Base-by-base conservation (phyloP, 306 rosid genomes). In the Cercis canadensis region DNA sequence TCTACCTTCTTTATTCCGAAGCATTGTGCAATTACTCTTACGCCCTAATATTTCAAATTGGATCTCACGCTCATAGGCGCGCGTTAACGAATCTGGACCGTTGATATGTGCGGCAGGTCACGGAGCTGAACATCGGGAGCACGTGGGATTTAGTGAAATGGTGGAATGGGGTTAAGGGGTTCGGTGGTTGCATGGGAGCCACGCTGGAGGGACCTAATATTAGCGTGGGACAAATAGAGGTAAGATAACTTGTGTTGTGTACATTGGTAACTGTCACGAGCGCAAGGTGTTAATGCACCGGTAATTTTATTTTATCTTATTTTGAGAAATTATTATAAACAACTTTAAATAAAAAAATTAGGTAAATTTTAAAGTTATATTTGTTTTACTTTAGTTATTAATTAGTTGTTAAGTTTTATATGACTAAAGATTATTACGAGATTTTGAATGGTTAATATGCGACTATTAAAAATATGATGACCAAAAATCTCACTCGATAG, bases 1-100 rank as follows among this genome's bases (percentile, higher is more conserved):
- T 59, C 73, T 50, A 16, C 65, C 72, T 75, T 80, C 84, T 82
- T 87, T 87, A 86, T 81, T 79, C 83, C 55, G 14, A 86, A 82
- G 87, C 81, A 83, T 84, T 1, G 0, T 0, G 5, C 69, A 86
- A 70, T 79, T 58, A 79, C 81, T 19, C 7, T 57, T 47, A 15
- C 4, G 11, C 32, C 82, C 80, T 57, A n/a, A 17, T 0, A 0
- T 0, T 11, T 16, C 9, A 0, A 10, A 0, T 6, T 40, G 1
- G 1, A 6, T 0, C n/a, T 40, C 60, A 88, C 82, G 79, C 79
- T 72, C 44, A 3, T 7, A 0, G 11, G 40, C 0, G 57, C 67
- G 37, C 34, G 40, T 70, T 16, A 6, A 6, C 0, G 2, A 1
- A 17, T 14, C 6, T 0, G 47, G 16, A 0, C 47, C 66, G 74